Evolutionary conservation across 139 green algal species (phyloP).

Genomic region (Tetradesmus obliquus): DNA sequence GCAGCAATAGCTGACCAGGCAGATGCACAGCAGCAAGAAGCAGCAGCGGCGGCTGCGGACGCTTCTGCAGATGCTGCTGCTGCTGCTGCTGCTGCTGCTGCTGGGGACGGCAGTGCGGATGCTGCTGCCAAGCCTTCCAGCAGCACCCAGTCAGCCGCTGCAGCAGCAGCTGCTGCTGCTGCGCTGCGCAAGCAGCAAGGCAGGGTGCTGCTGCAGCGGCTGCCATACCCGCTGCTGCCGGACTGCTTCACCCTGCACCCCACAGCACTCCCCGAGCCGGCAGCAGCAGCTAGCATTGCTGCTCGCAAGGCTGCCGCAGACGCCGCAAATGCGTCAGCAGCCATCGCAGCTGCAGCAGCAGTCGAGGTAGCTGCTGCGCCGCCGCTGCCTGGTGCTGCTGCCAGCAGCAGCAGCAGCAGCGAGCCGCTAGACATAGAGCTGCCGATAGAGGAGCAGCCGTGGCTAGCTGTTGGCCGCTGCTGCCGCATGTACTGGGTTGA

Average conservation of each 20-base stretch:
- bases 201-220: constrained; percentile 16
- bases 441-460: not conserved
- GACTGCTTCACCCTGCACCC: constrained; percentile 25
- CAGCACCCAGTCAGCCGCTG: not conserved
- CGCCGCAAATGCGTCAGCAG: not conserved
- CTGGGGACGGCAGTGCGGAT: not conserved
- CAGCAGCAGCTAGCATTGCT: constrained; percentile 29
- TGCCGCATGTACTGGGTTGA: constrained; percentile 74
- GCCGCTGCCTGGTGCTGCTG: not conserved
- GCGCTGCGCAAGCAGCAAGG: not conserved
- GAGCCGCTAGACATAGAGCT: not conserved
- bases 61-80: not conserved
- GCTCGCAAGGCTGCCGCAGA: not conserved
- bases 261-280: not conserved
- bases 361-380: constrained; percentile 8
- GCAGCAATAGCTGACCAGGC: not conserved
- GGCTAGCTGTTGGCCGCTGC: constrained; percentile 46
- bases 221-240: constrained; percentile 23
- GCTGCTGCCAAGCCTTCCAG: not conserved
- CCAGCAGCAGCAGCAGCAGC: not conserved
- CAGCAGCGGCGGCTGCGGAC: constrained; percentile 25
- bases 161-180: constrained; percentile 35
- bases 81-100: not conserved
- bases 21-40: not conserved
- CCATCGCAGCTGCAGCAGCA: constrained; percentile 34